These are phyloP conservation scores for Austroboletus olivaceoglutinosus DNA, from an alignment of 1,284 basidiomycete species.

Conservation along the genomic window DNA sequence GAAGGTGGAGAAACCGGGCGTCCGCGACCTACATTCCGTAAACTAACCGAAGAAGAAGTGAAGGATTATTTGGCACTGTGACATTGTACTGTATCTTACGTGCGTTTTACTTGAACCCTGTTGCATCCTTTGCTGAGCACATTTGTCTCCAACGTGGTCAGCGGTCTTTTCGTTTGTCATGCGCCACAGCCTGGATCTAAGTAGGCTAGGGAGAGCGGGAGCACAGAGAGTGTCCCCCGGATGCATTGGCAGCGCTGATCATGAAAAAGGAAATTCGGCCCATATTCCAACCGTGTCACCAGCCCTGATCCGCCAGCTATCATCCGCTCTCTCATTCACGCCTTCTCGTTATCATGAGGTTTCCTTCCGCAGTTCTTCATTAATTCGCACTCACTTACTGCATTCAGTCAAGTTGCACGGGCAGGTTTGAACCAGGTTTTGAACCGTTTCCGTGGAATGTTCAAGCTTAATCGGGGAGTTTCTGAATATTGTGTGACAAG, in stretches of 20 bases:
- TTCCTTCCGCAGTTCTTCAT: conserved; percentile 29
- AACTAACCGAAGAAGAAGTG: conserved; percentile 92
- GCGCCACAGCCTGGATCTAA: conserved; percentile 1
- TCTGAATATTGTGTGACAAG: conserved; percentile 15
- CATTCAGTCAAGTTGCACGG: conserved; percentile 15
- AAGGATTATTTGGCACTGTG: conserved; percentile 88
- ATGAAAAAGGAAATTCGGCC: conserved; percentile 29
- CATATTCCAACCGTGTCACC: conserved; percentile 21
- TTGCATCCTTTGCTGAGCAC: conserved; percentile 16
- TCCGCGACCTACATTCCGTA: conserved; percentile 86
- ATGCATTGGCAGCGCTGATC: conserved; percentile 24
- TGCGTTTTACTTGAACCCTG: conserved; percentile 27
- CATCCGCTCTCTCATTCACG: conserved; percentile 26
- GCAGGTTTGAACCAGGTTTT: conserved; percentile 7
- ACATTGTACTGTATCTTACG: conserved; percentile 33
- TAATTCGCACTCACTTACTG: conserved; percentile 20
- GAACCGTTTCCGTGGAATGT: conserved; percentile 14
- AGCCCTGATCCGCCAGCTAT: conserved; percentile 30
- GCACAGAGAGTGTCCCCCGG: conserved; percentile 1
- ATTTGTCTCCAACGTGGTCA: conserved; percentile 12
- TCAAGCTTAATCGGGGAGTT: conserved; percentile 14
- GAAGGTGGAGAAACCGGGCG: conserved; percentile 73
- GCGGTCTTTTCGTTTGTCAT: conserved; percentile 6
- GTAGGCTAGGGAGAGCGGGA: not conserved
- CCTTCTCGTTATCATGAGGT: conserved; percentile 32